Conservation (phyloP, 1,139 yeast genomes). For the Protomyces pachydermus region DNA sequence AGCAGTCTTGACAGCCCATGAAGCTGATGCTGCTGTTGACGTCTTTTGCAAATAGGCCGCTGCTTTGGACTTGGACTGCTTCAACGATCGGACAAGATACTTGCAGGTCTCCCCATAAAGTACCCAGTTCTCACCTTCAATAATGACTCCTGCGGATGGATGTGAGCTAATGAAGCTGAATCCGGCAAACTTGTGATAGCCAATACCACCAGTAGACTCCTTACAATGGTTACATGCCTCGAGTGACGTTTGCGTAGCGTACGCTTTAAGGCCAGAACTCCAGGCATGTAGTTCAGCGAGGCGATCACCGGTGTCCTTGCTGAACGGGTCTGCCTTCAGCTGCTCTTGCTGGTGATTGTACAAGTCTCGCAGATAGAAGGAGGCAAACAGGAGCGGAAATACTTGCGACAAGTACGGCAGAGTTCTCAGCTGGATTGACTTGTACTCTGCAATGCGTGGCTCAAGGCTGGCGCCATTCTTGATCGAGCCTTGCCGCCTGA, state of each 20-base stretch:
- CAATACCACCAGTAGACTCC: constrained; percentile 20
- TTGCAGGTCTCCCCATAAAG: constrained; percentile 24
- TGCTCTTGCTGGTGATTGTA: constrained; percentile 50
- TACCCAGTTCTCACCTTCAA: constrained; percentile 25
- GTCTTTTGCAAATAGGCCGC: constrained; percentile 2
- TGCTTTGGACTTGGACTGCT: constrained; percentile 6
- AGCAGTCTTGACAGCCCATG: constrained; percentile 2
- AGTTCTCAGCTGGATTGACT: constrained; percentile 19
- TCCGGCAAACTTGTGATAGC: constrained; percentile 23
- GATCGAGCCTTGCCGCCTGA: constrained; percentile 68
- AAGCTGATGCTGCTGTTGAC: not conserved
- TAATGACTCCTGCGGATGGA: constrained; percentile 23
- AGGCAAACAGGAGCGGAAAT: constrained; percentile 68
- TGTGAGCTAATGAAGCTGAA: constrained; percentile 24
- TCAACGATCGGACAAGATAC: constrained; percentile 18
- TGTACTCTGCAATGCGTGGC: constrained; percentile 21
- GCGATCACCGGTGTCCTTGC: constrained; percentile 18
- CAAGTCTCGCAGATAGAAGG: constrained; percentile 55
- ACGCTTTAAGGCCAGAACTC: constrained; percentile 24
- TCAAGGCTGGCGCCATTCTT: constrained; percentile 8
- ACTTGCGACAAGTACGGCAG: constrained; percentile 42
- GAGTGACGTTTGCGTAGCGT: constrained; percentile 22
- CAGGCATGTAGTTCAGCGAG: constrained; percentile 26
- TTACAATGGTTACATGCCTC: constrained; percentile 22
- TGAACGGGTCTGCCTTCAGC: constrained; percentile 33